Conservation (phyloP, 768 basidiomycete genomes). For the Leccinum disarticulatum region DNA sequence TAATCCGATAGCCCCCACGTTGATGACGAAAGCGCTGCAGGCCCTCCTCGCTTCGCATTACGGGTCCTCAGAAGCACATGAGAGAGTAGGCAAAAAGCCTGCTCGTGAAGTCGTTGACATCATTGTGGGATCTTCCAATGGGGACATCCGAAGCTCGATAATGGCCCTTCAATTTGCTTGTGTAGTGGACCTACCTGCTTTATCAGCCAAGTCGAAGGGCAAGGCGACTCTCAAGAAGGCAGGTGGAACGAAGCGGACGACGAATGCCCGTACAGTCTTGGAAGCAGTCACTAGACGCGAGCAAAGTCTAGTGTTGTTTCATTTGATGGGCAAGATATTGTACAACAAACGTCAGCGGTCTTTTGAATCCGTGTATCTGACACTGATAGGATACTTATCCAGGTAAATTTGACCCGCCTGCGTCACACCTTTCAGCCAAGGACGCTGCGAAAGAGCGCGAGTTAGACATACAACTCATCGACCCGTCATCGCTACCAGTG, state of each 20-base stretch:
- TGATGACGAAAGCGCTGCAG: slow-evolving; percentile 78
- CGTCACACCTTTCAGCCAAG: slow-evolving; percentile 53
- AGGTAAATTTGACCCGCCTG: slow-evolving; percentile 77
- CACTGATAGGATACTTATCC: slow-evolving; percentile 9
- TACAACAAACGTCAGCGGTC: slow-evolving; percentile 82
- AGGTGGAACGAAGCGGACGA: slow-evolving; percentile 16
- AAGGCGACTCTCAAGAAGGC: slow-evolving; percentile 35
- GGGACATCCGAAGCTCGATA: slow-evolving; percentile 91
- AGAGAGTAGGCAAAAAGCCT: slow-evolving; percentile 36
- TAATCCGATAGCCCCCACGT: slow-evolving; percentile 87
- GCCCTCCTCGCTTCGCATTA: slow-evolving; percentile 52
- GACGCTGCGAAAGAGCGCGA: slow-evolving; percentile 63
- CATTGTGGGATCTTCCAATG: slow-evolving; percentile 77
- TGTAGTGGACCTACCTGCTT: slow-evolving; percentile 36
- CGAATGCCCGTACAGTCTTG: slow-evolving; percentile 42
- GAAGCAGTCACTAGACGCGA: slow-evolving; percentile 82
- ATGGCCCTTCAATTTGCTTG: slow-evolving; percentile 92
- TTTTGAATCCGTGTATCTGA: neutral
- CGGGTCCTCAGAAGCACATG: slow-evolving; percentile 24
- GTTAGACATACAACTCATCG: slow-evolving; percentile 52
- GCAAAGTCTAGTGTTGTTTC: slow-evolving; percentile 85
- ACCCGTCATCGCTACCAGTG: slow-evolving; percentile 55
- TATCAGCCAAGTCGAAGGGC: slow-evolving; percentile 19
- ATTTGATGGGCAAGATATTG: slow-evolving; percentile 87
- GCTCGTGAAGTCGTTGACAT: slow-evolving; percentile 70